phyloP scores from a whole-genome alignment of 2,329 filamentous ascomycete species.

The Colletotrichum karsti region DNA sequence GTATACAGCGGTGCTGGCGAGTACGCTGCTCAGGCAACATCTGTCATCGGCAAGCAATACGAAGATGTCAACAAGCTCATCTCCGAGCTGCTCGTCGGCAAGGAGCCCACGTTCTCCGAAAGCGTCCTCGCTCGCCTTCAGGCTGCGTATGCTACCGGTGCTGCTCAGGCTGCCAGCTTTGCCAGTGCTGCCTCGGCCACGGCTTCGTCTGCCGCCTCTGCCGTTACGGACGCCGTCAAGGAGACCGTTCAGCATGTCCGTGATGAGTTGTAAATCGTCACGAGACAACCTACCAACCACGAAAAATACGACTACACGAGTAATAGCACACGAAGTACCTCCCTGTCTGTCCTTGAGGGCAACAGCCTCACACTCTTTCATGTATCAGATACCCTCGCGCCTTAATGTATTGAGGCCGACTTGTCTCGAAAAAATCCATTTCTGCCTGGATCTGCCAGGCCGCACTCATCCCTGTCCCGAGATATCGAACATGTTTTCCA shows the following conservation, averaged over 20 bases:
- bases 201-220: constrained; percentile 24
- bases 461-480: neutral
- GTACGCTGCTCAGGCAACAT: constrained; percentile 69
- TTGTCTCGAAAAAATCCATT: constrained; percentile 30
- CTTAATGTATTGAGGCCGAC: constrained; percentile 13
- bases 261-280: constrained; percentile 50
- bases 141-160: constrained; percentile 75
- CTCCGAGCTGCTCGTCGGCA: constrained; percentile 79
- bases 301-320: constrained; percentile 26
- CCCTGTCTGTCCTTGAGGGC: neutral
- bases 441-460: neutral
- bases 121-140: constrained; percentile 78
- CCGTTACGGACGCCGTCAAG: constrained; percentile 52
- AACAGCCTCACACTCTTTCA: constrained; percentile 19
- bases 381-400: constrained; percentile 29
- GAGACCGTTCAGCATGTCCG: constrained; percentile 42
- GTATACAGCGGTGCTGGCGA: constrained; percentile 57
- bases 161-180: constrained; percentile 59
- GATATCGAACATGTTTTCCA: neutral
- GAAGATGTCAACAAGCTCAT: constrained; percentile 76
- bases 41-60: constrained; percentile 64
- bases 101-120: constrained; percentile 83
- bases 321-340: constrained; percentile 24
- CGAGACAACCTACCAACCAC: neutral
- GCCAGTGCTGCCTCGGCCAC: constrained; percentile 43